Base-by-base conservation (phyloP, 2,329 filamentous ascomycete genomes). In the Penicillium nordicum region DNA sequence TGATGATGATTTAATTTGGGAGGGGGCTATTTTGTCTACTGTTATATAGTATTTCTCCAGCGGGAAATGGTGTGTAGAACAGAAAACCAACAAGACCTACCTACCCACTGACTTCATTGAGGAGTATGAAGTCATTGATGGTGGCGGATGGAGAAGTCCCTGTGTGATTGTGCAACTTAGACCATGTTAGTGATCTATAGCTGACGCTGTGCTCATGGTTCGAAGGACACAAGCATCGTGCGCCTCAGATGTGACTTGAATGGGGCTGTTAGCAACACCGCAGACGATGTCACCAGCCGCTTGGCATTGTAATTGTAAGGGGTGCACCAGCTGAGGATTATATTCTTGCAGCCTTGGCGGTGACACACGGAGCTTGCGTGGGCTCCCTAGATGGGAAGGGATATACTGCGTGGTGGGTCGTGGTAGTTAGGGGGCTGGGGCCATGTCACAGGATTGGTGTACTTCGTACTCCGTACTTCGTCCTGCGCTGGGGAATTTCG, bases 311-410 rank as follows among this genome's bases (percentile, higher is more conserved):
- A 37, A n/a, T 46, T 23, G 23, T 21, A 55, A 36, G 41, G 41
- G 44, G 36, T 34, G 38, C 34, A 50, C 14, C 41, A n/a, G 23
- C 41, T 30, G 34, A 25, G 18, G 7, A 8, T 37, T 12, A 18
- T n/a, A 38, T 32, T 46, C n/a, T 14, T 50, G 18, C 11, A 23
- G 38, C 21, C 47, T 46, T 45, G 40, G 53, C 53, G 21, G 47
- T 55, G 47, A 44, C 41, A 43, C n/a, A 50, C 12, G 8, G 29
- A 40, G 47, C 48, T 55, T 55, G 53, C 48, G 47, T 46, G 48
- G 53, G 46, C 46, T 18, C 9, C 53, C 41, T 5, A 52, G 40
- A 27, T 10, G 18, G 41, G 53, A 41, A 55, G 27, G 21, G 53
- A 55, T 52, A 36, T 40, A 16, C 47, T 50, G 44, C 5, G 3